Evolutionary conservation across 495 filamentous ascomycete genomes (phyloP).

Genomic region (Neurospora sp.): DNA sequence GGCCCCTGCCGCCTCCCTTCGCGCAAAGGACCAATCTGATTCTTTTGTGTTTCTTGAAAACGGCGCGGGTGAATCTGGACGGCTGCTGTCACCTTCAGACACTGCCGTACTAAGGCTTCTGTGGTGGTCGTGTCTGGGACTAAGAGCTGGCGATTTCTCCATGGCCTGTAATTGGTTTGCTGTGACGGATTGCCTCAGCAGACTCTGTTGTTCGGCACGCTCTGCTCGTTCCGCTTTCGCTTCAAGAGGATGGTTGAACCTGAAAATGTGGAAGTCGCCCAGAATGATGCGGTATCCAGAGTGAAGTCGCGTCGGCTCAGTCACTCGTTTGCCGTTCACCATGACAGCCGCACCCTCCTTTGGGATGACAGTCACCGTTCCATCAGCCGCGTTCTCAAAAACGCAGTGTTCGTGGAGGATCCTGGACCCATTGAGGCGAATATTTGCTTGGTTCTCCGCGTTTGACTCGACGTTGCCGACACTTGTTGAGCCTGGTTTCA

Average conservation of each 20-base stretch:
- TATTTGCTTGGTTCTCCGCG: constrained; percentile 69
- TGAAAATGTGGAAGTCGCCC: constrained; percentile 97
- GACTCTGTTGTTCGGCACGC: constrained; percentile 45
- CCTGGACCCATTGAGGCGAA: constrained; percentile 85
- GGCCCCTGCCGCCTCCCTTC: constrained; percentile 82
- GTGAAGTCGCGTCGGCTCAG: constrained; percentile 70
- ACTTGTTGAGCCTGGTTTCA: constrained; percentile 87
- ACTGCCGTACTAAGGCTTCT: constrained; percentile 64
- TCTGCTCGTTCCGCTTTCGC: constrained; percentile 87
- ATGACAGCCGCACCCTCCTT: constrained; percentile 87
- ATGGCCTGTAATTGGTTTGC: constrained; percentile 59
- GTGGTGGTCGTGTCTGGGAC: constrained; percentile 63
- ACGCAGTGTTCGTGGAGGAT: constrained; percentile 88
- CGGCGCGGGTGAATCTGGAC: constrained; percentile 72
- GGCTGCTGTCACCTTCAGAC: constrained; percentile 52
- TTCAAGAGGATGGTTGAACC: constrained; percentile 97
- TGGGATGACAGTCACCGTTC: constrained; percentile 80
- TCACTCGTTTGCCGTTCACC: constrained; percentile 88
- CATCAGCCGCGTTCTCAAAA: constrained; percentile 82
- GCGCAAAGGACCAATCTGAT: constrained; percentile 91
- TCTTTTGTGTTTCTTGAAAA: constrained; percentile 58
- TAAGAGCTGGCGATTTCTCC: constrained; percentile 41
- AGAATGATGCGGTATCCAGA: constrained; percentile 93
- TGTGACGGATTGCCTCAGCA: constrained; percentile 80
- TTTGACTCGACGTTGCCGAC: constrained; percentile 85